Evolutionary conservation across 2,329 filamentous ascomycete genomes (phyloP).

Genomic region (Alternaria panax): DNA sequence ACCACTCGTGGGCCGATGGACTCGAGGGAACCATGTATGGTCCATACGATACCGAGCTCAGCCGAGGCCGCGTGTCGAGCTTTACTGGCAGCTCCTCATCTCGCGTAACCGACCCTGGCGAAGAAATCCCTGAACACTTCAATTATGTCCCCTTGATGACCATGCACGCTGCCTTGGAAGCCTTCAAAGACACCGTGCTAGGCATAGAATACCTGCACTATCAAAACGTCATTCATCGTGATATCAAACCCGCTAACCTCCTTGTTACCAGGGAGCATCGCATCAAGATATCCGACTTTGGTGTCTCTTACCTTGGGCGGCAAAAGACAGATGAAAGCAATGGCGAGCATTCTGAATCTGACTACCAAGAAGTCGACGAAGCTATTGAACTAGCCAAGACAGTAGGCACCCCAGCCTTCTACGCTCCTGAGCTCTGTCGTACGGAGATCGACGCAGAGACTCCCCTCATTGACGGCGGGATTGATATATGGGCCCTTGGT

Average conservation of each 20-base stretch:
- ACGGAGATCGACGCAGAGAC: conserved; percentile 73
- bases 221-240: conserved; percentile 60
- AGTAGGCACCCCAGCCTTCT: conserved; percentile 96
- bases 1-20: conserved; percentile 52
- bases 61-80: conserved; percentile 76
- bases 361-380: conserved; percentile 87
- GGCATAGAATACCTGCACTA: conserved; percentile 85
- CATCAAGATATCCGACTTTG: conserved; percentile 98
- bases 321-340: conserved; percentile 81
- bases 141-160: conserved; percentile 95
- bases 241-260: conserved; percentile 75
- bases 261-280: conserved; percentile 83
- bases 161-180: conserved; percentile 78
- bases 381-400: conserved; percentile 97
- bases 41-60: conserved; percentile 66
- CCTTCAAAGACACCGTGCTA: conserved; percentile 91
- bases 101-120: conserved; percentile 52
- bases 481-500: conserved; percentile 96
- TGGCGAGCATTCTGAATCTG: conserved; percentile 77
- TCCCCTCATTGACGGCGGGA: conserved; percentile 85
- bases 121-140: conserved; percentile 82
- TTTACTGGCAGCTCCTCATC: conserved; percentile 78
- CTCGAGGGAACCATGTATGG: conserved; percentile 82
- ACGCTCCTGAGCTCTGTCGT: conserved; percentile 94
- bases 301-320: conserved; percentile 94